Evolutionary conservation across 306 rosid species (phyloP), one percentile per base, ranked within the genome.

Genomic region (Casuarina glauca): DNA sequence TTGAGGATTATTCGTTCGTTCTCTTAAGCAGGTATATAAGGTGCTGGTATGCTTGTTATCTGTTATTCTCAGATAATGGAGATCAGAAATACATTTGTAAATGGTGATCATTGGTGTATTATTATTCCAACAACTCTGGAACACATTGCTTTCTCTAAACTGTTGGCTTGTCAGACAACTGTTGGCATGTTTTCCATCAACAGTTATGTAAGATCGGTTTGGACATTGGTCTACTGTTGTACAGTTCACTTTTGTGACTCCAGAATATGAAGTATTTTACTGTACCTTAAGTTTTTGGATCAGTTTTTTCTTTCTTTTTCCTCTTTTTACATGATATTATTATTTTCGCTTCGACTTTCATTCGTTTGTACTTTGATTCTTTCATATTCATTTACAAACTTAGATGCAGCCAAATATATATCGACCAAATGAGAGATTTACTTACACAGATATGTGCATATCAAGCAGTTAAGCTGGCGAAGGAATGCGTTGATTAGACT

Each of bases 1-100:
- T 95, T 36, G 99, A 95, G 90, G 97, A 95, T 75, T 95, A 93
- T 81, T 87, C 96, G 75, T 95, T 95, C 86, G 92, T 95, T 85
- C 94, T 95, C 80, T 80, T 95, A 51, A 95, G 99, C 90, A 95
- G 99, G 99, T 90, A 81, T 61, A 36, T 32, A 12, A 15, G 32
- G 36, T 90, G 76, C 70, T 74, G 43, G 42, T 10, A 13, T 26
- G 74, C 76, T 35, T 72, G 35, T 66, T 48, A 48, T 13, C 11
- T 48, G 12, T 74, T 80, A 77, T 83, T 63, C 80, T 63, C 48
- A 62, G 52, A 75, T 72, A 42, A 83, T 58, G 38, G 57, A 66
- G 70, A 74, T 77, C 45, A 60, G 53, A 10, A 32, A 45, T 4
- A 67, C 80, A 76, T 64, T 57, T 42, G 72, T 69, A 38, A 66